These are phyloP conservation scores for Otatea glauca DNA, from an alignment of 176 grass and related monocot genomes.

Conservation along the genomic window DNA sequence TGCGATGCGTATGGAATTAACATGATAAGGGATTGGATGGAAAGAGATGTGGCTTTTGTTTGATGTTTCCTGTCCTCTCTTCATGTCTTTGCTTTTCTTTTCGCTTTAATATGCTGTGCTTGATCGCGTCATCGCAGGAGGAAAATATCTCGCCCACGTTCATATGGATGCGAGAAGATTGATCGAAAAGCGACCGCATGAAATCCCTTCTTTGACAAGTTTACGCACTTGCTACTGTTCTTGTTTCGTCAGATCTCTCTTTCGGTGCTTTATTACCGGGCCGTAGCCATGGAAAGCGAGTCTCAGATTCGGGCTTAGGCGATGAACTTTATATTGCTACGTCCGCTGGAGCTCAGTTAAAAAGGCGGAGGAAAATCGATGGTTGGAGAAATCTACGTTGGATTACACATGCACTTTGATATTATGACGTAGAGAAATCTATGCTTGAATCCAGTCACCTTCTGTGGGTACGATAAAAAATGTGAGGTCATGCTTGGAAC, in stretches of 20 bases:
- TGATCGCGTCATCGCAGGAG: background rate
- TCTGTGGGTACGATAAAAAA: background rate
- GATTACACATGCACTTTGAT: background rate
- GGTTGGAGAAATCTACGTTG: background rate
- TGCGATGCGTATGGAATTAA: slow-evolving; percentile 38
- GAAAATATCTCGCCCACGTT: slow-evolving; percentile 21
- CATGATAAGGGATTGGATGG: background rate
- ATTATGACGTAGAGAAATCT: background rate
- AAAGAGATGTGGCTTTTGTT: slow-evolving; percentile 34
- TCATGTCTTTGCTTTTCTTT: background rate
- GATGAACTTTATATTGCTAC: background rate
- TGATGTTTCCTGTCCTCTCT: background rate
- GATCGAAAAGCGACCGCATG: background rate
- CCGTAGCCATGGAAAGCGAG: background rate
- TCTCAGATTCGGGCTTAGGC: background rate
- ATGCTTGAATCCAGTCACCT: background rate
- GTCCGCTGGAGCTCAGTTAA: background rate
- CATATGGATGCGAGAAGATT: background rate
- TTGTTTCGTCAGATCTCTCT: background rate
- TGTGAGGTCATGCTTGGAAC: background rate
- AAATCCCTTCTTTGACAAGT: slow-evolving; percentile 25
- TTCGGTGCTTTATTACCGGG: slow-evolving; percentile 4
- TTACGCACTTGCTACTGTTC: background rate
- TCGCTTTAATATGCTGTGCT: background rate
- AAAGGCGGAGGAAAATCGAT: background rate